A percentile compares a stretch with the other conserved stretches of the same genome.
Evolutionary conservation across 495 filamentous ascomycete genomes (phyloP).

Genomic region (Neurospora cerealis): DNA sequence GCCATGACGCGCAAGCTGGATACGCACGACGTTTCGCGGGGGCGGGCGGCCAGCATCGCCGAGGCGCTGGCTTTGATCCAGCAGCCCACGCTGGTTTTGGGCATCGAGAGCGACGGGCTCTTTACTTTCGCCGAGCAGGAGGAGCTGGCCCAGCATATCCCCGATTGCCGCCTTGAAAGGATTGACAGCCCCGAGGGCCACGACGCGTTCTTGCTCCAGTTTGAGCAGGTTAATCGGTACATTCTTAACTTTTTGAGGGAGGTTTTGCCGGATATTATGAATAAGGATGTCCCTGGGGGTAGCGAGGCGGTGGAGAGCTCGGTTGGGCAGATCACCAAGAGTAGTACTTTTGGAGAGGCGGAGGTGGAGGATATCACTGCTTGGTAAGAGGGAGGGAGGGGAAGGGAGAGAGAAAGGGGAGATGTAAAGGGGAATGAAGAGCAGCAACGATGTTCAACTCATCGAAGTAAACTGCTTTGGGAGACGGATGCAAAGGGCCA

Average conservation of each 20-base stretch:
- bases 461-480: neutral
- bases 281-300: constrained; percentile 34
- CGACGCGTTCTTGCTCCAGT: constrained; percentile 92
- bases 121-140: constrained; percentile 96
- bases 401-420: neutral
- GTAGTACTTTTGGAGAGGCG: constrained; percentile 83
- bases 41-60: constrained; percentile 51
- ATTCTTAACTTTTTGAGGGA: constrained; percentile 77
- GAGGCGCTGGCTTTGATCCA: constrained; percentile 71
- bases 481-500: neutral
- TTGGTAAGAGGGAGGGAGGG: constrained; percentile 48
- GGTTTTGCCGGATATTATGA: constrained; percentile 80
- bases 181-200: constrained; percentile 94
- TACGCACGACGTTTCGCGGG: constrained; percentile 84
- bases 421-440: neutral
- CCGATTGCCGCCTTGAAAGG: constrained; percentile 62
- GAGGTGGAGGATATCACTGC: constrained; percentile 97
- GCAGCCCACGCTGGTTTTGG: constrained; percentile 81
- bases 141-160: constrained; percentile 76
- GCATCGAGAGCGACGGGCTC: constrained; percentile 88
- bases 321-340: constrained; percentile 54
- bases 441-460: neutral
- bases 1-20: constrained; percentile 98
- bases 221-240: constrained; percentile 89
- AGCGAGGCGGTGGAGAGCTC: constrained; percentile 32